phyloP scores from a whole-genome alignment of 1,284 basidiomycete genomes.

The Marasmius fiardii region DNA sequence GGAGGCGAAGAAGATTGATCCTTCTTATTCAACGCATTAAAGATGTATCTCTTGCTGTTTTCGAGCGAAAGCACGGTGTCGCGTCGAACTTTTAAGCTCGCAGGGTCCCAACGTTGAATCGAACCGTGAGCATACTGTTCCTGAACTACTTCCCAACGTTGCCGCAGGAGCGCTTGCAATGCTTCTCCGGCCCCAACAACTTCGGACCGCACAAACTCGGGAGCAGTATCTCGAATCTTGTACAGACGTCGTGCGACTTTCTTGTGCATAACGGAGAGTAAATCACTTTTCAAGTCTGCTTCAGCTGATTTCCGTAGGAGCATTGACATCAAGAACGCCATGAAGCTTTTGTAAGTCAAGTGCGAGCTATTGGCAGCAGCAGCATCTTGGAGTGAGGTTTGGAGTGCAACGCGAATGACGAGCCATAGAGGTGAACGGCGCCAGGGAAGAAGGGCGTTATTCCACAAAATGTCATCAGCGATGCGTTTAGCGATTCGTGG shows the following conservation, averaged over 20 bases:
- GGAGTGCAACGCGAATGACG: constrained; percentile 41
- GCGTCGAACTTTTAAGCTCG: constrained; percentile 19
- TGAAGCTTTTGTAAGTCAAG: constrained; percentile 45
- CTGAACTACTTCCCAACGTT: constrained; percentile 30
- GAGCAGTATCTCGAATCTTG: constrained; percentile 29
- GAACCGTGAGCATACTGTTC: constrained; percentile 14
- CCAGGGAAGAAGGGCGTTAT: constrained; percentile 36
- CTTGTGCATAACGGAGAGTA: constrained; percentile 28
- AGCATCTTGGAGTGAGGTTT: constrained; percentile 30
- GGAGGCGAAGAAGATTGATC: constrained; percentile 8
- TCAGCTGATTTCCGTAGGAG: constrained; percentile 23
- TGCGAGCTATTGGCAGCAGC: constrained; percentile 10
- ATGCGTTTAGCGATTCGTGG: constrained; percentile 35
- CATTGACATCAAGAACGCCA: constrained; percentile 34
- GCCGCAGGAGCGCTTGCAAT: constrained; percentile 16
- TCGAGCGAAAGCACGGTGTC: constrained; percentile 29
- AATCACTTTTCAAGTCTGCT: constrained; percentile 26
- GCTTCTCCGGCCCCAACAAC: constrained; percentile 14
- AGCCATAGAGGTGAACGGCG: constrained; percentile 44
- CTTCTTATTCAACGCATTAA: not conserved
- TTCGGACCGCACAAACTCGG: constrained; percentile 16
- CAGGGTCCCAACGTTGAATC: constrained; percentile 25
- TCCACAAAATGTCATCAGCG: constrained; percentile 43
- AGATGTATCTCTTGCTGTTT: constrained; percentile 13
- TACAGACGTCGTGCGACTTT: constrained; percentile 34